phyloP scores from a whole-genome alignment of 1,284 basidiomycete species.

The Bondarzewia mesenterica region DNA sequence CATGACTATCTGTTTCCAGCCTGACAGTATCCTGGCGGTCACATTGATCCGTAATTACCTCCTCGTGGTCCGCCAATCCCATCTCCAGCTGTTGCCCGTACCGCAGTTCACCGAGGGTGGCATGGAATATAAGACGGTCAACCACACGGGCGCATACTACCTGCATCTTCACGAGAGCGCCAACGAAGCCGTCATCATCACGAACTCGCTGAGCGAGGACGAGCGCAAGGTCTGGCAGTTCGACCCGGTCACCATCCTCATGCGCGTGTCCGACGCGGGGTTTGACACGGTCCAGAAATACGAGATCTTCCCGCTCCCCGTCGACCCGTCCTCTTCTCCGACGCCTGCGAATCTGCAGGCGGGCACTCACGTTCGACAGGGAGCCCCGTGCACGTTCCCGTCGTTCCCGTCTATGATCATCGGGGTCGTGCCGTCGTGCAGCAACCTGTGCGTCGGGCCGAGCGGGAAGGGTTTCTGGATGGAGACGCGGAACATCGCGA shows the following conservation, averaged over 20 bases:
- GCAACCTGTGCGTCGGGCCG: constrained; percentile 19
- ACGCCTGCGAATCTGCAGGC: not conserved
- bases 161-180: constrained; percentile 18
- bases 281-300: constrained; percentile 23
- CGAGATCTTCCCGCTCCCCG: constrained; percentile 21
- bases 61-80: constrained; percentile 21
- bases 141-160: constrained; percentile 11
- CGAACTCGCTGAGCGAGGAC: constrained; percentile 13
- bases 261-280: constrained; percentile 17
- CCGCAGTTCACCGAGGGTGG: constrained; percentile 20
- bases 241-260: constrained; percentile 23
- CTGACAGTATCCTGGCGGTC: constrained; percentile 20
- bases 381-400: constrained; percentile 20
- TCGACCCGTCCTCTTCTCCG: not conserved
- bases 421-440: constrained; percentile 23
- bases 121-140: constrained; percentile 7
- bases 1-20: constrained; percentile 5
- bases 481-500: constrained; percentile 25
- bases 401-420: constrained; percentile 16
- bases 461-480: constrained; percentile 30
- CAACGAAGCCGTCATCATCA: constrained; percentile 14
- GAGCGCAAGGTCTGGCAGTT: constrained; percentile 20
- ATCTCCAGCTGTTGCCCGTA: constrained; percentile 19
- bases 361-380: not conserved
- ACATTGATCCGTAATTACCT: constrained; percentile 22